Evolutionary conservation across 768 basidiomycete genomes (phyloP).

Genomic region (Boletus reticulatus): DNA sequence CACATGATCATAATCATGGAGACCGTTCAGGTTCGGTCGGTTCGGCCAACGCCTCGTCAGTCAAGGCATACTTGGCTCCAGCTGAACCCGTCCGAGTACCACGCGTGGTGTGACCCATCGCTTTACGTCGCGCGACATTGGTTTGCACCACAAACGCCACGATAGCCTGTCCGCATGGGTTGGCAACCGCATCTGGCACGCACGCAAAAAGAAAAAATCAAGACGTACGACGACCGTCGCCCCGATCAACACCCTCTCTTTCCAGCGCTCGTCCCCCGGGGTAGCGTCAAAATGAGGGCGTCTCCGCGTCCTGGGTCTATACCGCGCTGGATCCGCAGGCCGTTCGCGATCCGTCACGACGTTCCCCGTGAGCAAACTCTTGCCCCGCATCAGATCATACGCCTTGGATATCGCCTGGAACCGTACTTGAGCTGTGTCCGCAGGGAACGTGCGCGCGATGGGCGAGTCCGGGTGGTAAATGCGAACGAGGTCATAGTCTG

Average conservation of each 20-base stretch:
- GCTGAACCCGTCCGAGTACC: conserved; percentile 2
- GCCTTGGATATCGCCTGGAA: conserved; percentile 70
- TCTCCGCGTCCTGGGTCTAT: conserved; percentile 35
- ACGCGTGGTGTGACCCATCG: conserved; percentile 22
- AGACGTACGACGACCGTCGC: conserved; percentile 48
- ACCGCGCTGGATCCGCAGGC: conserved; percentile 38
- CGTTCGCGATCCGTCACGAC: conserved; percentile 14
- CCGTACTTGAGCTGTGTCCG: conserved; percentile 55
- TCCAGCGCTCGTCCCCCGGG: conserved; percentile 58
- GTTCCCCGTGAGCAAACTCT: conserved; percentile 28
- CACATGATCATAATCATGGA: background rate
- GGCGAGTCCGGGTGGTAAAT: conserved; percentile 77
- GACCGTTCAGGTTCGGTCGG: background rate
- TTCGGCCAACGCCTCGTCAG: conserved; percentile 25
- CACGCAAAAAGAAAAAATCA: background rate
- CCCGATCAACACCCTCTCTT: conserved; percentile 59
- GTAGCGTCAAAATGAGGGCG: conserved; percentile 48
- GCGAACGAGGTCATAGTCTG: conserved; percentile 78
- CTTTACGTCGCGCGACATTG: conserved; percentile 29
- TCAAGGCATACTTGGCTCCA: conserved; percentile 1
- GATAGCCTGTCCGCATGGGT: conserved; percentile 28
- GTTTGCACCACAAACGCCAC: conserved; percentile 34
- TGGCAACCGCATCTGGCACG: background rate
- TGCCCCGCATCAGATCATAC: conserved; percentile 62
- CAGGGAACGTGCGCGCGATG: conserved; percentile 37